Conservation (phyloP, 2,329 filamentous ascomycete species). For the Penicillium olsonii region DNA sequence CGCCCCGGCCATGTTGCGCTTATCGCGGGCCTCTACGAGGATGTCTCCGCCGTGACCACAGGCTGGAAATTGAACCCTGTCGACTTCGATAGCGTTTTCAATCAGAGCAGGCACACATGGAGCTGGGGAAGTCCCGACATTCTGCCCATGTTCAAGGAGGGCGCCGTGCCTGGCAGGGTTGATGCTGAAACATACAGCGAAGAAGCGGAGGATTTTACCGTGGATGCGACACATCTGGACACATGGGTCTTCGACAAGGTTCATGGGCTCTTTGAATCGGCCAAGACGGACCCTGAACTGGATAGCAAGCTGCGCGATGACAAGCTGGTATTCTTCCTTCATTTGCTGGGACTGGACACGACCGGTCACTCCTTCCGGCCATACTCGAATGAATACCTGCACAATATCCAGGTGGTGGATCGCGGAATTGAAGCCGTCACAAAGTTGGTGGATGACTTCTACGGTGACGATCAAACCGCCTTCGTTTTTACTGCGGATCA, state of each 20-base stretch:
- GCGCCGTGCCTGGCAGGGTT: slow-evolving; percentile 83
- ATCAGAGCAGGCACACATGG: slow-evolving; percentile 94
- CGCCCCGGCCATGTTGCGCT: slow-evolving; percentile 94
- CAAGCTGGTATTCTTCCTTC: slow-evolving; percentile 91
- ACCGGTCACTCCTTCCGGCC: slow-evolving; percentile 83
- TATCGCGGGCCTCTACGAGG: slow-evolving; percentile 95
- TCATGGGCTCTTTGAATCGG: slow-evolving; percentile 79
- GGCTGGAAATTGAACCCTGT: slow-evolving; percentile 99
- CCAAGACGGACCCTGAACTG: slow-evolving; percentile 74
- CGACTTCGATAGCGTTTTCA: slow-evolving; percentile 98
- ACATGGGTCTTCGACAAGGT: slow-evolving; percentile 96
- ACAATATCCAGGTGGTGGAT: slow-evolving; percentile 94
- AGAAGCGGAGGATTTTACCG: slow-evolving; percentile 87
- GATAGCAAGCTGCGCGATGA: slow-evolving; percentile 73
- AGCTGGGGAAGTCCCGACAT: slow-evolving; percentile 99
- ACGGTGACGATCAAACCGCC: slow-evolving; percentile 78
- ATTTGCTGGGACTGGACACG: slow-evolving; percentile 89
- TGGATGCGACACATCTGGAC: slow-evolving; percentile 78
- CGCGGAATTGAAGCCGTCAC: slow-evolving; percentile 83
- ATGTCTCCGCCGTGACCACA: slow-evolving; percentile 94
- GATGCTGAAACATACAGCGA: slow-evolving; percentile 82
- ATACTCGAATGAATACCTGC: slow-evolving; percentile 91
- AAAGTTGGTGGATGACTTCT: slow-evolving; percentile 80
- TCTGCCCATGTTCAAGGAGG: slow-evolving; percentile 92
- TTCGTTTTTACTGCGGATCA: slow-evolving; percentile 98